Evolutionary conservation across 2,329 filamentous ascomycete species (phyloP).

Genomic region (Sordariomycetes sp.): DNA sequence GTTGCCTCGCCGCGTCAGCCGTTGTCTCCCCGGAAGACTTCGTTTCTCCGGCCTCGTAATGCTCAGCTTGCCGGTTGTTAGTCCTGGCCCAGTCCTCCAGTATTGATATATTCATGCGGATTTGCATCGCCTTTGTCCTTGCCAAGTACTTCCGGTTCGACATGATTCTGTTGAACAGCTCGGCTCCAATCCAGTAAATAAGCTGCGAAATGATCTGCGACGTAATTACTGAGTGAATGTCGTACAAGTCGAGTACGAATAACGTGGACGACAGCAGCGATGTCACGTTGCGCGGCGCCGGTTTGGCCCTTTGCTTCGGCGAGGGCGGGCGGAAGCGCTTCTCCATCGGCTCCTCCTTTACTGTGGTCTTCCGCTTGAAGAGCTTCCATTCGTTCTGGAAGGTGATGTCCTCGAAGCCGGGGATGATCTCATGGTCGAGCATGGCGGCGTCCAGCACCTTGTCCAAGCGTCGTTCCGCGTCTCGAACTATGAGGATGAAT

Average conservation of each 20-base stretch:
- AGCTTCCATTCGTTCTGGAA: conserved; percentile 99
- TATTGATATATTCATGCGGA: conserved; percentile 94
- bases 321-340: conserved; percentile 89
- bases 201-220: conserved; percentile 87
- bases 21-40: conserved; percentile 79
- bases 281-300: conserved; percentile 89
- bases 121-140: conserved; percentile 97
- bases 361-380: conserved; percentile 83
- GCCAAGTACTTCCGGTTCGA: conserved; percentile 90
- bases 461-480: conserved; percentile 91
- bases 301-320: conserved; percentile 83
- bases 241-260: conserved; percentile 97
- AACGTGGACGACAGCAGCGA: conserved; percentile 91
- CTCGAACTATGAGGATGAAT: conserved; percentile 92
- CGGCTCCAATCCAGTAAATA: conserved; percentile 91
- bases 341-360: conserved; percentile 82
- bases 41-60: conserved; percentile 89
- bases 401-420: conserved; percentile 89
- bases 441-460: conserved; percentile 90
- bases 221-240: conserved; percentile 94
- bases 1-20: conserved; percentile 71
- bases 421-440: conserved; percentile 96
- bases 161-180: conserved; percentile 97
- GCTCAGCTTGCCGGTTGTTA: conserved; percentile 90
- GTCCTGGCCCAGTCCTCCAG: conserved; percentile 91